Evolutionary conservation across 129 eudicot species (phyloP).

Genomic region (Flaveria robusta): DNA sequence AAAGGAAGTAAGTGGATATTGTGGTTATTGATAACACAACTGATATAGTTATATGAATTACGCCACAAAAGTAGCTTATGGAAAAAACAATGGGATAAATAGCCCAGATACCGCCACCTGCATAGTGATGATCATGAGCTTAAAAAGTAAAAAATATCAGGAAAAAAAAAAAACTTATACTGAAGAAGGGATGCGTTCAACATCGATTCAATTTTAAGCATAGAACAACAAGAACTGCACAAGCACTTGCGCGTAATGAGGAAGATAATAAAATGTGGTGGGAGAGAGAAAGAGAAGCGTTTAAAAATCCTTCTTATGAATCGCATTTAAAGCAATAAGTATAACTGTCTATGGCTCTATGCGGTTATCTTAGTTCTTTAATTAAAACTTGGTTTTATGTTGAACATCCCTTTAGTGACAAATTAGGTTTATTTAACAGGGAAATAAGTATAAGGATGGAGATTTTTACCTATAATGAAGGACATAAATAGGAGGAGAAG

Average conservation of each 20-base stretch:
- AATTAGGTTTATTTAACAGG: not conserved
- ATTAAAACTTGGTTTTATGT: no score
- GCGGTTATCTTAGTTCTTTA: no score
- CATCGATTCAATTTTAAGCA: no score
- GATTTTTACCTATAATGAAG: constrained; percentile 64
- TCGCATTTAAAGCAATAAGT: no score
- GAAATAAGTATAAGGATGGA: not conserved
- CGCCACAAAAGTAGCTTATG: constrained; percentile 54
- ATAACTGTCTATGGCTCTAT: no score
- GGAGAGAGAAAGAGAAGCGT: no score
- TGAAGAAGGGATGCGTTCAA: no score
- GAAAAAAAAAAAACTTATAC: not conserved
- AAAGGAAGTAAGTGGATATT: constrained; percentile 53
- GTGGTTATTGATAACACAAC: constrained; percentile 56
- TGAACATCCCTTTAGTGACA: no score
- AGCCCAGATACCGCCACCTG: constrained; percentile 94
- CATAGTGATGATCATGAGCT: constrained; percentile 21
- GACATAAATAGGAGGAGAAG: constrained; percentile 67
- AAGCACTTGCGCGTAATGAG: no score
- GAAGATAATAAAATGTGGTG: no score
- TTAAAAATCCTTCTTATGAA: no score
- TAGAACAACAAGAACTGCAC: no score
- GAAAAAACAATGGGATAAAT: constrained; percentile 74
- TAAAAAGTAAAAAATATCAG: not conserved
- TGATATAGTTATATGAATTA: constrained; percentile 44